Base-by-base conservation (phyloP, 2,329 filamentous ascomycete species). In the Trichophyton verrucosum region DNA sequence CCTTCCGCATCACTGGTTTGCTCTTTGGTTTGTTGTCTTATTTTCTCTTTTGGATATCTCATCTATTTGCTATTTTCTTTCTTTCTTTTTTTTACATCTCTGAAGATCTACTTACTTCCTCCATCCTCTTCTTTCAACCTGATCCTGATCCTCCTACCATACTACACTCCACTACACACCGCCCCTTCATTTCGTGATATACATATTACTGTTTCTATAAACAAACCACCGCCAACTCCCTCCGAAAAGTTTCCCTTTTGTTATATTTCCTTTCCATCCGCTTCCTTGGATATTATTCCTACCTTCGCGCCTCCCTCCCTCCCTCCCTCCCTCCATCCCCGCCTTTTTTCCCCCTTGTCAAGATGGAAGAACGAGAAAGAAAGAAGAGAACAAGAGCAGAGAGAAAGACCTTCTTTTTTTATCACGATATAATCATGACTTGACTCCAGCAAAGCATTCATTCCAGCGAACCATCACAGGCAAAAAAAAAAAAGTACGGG, bases 401-500 rank as follows among this genome's bases (percentile, higher is more conserved):
- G 33, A 38, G 33, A 38, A 38, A 13, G 9, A 13, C 33, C 33
- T 38, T 38, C 33, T 38, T 38, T 11, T 20, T 20, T 53, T 24
- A 33, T 53, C 27, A 53, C 49, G 49, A 53, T 53, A 53, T 33
- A 30, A 53, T 53, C 49, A 53, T 33, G 49, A 53, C 46, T 38
- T 51, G 46, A 51, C 49, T 53, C 22, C 49, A 53, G 49, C 49
- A 30, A 53, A 30, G 13, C 13, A 30, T 51, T 22, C 46, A 27
- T n/a, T 24, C 49, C 17, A 53, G 24, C 22, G 27, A 27, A 24
- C 49, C 49, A 53, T 24, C 22, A 53, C 27, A 55, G 51, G 38
- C 13, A 47, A 60, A 60, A 60, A 55, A 55, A 27, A 30, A 33
- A 40, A 57, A 47, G 56, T 46, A 42, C 38, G 49, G 33, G 49